Evolutionary conservation across 2,329 filamentous ascomycete species (phyloP).

Genomic region (Dothideomycetes sp.): DNA sequence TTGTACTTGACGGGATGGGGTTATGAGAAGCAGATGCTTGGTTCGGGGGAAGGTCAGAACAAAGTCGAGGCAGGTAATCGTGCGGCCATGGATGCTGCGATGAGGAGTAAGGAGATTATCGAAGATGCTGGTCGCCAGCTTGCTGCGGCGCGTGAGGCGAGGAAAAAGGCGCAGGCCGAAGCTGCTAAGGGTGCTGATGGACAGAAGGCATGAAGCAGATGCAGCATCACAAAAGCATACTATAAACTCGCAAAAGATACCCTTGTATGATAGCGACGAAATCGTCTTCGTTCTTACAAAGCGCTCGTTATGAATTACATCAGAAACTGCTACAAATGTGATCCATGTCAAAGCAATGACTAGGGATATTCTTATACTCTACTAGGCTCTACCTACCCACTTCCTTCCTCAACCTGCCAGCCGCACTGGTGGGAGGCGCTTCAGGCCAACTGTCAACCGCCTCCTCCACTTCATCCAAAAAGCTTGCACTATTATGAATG

Average conservation of each 20-base stretch:
- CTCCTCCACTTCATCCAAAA: constrained; percentile 86
- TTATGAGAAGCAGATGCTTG: constrained; percentile 52
- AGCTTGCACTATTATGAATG: constrained; percentile 78
- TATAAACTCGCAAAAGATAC: too few species aligned
- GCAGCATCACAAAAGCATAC: too few species aligned
- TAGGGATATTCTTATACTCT: too few species aligned
- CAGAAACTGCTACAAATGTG: too few species aligned
- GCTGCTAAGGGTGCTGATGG: constrained; percentile 1
- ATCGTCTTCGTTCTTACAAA: too few species aligned
- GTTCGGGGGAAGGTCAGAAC: constrained; percentile 52
- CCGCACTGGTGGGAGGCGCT: constrained; percentile 48
- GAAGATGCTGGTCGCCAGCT: constrained; percentile 16
- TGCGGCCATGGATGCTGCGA: constrained; percentile 55
- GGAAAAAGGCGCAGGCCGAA: not conserved
- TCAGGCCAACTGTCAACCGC: constrained; percentile 82
- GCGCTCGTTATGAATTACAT: too few species aligned
- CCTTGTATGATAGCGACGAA: too few species aligned
- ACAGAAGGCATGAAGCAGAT: too few species aligned
- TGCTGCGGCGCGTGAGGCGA: constrained; percentile 1
- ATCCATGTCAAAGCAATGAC: too few species aligned
- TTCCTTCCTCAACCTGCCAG: constrained; percentile 53
- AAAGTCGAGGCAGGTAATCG: constrained; percentile 62
- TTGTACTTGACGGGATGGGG: constrained; percentile 62
- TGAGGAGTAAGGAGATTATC: constrained; percentile 30
- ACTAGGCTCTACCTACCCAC: too few species aligned